These are phyloP conservation scores for Verticillium nonalfalfae DNA, from an alignment of 2,329 filamentous ascomycete species.

Conservation along the genomic window DNA sequence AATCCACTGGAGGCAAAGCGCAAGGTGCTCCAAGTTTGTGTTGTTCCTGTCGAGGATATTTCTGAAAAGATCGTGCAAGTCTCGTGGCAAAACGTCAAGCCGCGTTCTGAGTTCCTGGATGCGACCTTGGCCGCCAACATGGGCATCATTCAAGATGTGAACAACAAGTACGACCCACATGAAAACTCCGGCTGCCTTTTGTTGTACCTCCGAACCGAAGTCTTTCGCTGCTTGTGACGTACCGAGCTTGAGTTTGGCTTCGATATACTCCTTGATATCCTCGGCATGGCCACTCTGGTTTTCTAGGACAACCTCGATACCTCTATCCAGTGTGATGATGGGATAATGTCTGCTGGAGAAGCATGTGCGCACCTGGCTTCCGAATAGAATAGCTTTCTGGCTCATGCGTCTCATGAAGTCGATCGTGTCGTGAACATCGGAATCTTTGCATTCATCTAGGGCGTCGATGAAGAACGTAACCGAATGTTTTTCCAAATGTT, in stretches of 20 bases:
- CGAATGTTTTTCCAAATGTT: conserved; percentile 1
- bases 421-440: conserved; percentile 2
- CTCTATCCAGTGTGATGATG: conserved; percentile 1
- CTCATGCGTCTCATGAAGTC: neutral
- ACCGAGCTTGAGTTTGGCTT: neutral
- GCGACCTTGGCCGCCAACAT: conserved; percentile 15
- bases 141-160: conserved; percentile 28
- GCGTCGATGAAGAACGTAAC: conserved; percentile 16
- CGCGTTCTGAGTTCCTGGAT: conserved; percentile 19
- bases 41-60: conserved; percentile 32
- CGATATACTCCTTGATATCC: conserved; percentile 19
- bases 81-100: conserved; percentile 1
- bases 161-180: conserved; percentile 36
- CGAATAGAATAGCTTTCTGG: neutral
- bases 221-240: neutral
- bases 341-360: conserved; percentile 7
- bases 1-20: conserved; percentile 35
- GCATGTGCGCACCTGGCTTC: neutral
- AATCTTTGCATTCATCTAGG: conserved; percentile 6
- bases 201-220: neutral
- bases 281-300: conserved; percentile 5
- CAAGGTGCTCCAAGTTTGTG: conserved; percentile 24
- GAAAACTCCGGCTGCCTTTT: conserved; percentile 27
- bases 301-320: conserved; percentile 2
- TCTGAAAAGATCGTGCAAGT: conserved; percentile 32